A percentile compares a stretch with the other conserved stretches of the same genome.
Conservation (phyloP, 129 eudicot genomes). For the Flaveria linearis region DNA sequence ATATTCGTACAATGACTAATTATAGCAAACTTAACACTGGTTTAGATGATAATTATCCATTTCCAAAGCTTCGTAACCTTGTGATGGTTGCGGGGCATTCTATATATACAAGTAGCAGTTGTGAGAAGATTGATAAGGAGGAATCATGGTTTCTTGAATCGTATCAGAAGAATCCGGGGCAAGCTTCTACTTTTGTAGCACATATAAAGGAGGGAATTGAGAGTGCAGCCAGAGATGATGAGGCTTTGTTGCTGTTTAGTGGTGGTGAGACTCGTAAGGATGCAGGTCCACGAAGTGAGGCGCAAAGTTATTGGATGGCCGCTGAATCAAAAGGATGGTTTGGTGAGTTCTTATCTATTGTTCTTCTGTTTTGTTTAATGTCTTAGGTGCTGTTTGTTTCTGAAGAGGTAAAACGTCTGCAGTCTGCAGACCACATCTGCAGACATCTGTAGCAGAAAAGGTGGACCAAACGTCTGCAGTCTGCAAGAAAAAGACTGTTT, state of each 20-base stretch:
- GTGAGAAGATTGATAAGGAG: constrained; percentile 87
- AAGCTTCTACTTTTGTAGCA: constrained; percentile 83
- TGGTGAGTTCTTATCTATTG: constrained; percentile 54
- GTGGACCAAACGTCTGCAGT: too few species aligned
- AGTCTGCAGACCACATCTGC: too few species aligned
- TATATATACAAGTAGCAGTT: constrained; percentile 84
- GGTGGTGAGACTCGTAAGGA: constrained; percentile 98
- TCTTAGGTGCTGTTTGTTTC: too few species aligned
- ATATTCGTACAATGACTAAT: constrained; percentile 31
- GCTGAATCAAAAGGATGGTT: constrained; percentile 98
- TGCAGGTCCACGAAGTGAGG: constrained; percentile 97
- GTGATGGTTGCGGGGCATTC: constrained; percentile 99
- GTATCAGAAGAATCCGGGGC: constrained; percentile 96
- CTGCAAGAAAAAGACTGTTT: too few species aligned
- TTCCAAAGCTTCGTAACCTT: constrained; percentile 69
- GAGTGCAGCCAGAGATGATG: constrained; percentile 69
- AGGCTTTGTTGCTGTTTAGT: constrained; percentile 85
- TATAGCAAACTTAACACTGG: constrained; percentile 35
- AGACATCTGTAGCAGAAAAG: too few species aligned
- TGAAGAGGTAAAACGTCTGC: too few species aligned
- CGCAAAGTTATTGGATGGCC: constrained; percentile 96
- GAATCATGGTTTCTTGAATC: constrained; percentile 91
- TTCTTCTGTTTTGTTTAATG: neutral
- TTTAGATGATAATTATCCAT: constrained; percentile 46
- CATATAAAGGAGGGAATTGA: constrained; percentile 86